phyloP scores from a whole-genome alignment of 768 basidiomycete species.

The Dacryopinax primogenitus region DNA sequence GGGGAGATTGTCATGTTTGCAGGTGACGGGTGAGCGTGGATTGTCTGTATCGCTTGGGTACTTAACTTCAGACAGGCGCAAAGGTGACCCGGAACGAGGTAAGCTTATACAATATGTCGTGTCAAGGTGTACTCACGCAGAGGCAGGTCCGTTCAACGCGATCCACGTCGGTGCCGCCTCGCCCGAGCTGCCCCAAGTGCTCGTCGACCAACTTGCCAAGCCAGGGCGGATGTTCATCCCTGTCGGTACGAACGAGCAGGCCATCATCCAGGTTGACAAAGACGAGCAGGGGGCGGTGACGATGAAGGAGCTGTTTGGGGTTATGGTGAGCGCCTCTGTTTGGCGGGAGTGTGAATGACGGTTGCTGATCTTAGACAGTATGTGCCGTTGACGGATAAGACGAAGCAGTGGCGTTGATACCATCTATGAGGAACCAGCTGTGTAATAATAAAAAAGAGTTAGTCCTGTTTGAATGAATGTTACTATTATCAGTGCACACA shows the following conservation, averaged over 20 bases:
- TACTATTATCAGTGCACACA: too few species aligned
- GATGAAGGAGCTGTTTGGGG: conserved; percentile 57
- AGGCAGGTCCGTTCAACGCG: conserved; percentile 48
- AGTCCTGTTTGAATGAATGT: too few species aligned
- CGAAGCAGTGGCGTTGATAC: neutral
- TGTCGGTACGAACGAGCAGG: conserved; percentile 49
- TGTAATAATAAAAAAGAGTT: neutral
- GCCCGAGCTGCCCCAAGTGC: conserved; percentile 49
- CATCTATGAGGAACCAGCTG: neutral
- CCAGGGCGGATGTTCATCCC: conserved; percentile 89
- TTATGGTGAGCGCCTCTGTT: conserved; percentile 42
- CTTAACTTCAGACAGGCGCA: neutral
- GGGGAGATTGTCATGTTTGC: conserved; percentile 48
- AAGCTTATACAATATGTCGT: neutral
- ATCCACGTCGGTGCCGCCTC: conserved; percentile 96
- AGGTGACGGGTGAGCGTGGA: conserved; percentile 73
- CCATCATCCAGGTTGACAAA: conserved; percentile 67
- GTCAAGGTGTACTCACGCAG: neutral
- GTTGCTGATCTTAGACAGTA: conserved; percentile 21
- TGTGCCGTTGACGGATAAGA: conserved; percentile 27
- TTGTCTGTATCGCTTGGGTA: neutral
- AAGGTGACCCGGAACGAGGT: neutral
- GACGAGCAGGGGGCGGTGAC: conserved; percentile 53
- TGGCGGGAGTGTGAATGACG: conserved; percentile 1
- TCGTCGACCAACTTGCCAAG: conserved; percentile 64